phyloP scores from a whole-genome alignment of 768 basidiomycete species.

The Galerina marginata region DNA sequence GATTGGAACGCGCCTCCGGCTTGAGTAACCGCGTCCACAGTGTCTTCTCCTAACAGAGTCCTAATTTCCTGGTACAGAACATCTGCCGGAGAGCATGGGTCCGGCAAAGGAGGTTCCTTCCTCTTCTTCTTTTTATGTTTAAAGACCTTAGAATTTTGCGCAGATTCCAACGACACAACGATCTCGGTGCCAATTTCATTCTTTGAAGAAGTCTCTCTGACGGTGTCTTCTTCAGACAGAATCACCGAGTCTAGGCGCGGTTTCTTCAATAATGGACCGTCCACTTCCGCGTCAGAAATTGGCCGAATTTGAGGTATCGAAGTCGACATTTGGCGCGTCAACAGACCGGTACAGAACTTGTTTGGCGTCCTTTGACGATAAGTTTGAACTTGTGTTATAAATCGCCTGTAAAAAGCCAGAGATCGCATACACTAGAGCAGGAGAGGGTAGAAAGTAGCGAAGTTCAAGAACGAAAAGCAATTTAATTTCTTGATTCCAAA shows the following conservation, averaged over 20 bases:
- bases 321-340: constrained; percentile 21
- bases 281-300: constrained; percentile 16
- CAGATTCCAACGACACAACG: constrained; percentile 10
- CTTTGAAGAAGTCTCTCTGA: background rate
- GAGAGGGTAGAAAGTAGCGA: background rate
- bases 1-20: constrained; percentile 58
- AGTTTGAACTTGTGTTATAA: constrained; percentile 8
- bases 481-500: too few species aligned
- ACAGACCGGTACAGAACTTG: background rate
- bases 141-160: background rate
- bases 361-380: background rate
- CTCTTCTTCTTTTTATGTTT: constrained; percentile 37
- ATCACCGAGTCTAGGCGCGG: constrained; percentile 3
- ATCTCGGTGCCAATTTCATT: background rate
- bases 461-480: too few species aligned
- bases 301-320: constrained; percentile 26
- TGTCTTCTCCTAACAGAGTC: constrained; percentile 65
- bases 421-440: constrained; percentile 15
- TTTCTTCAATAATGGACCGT: constrained; percentile 23
- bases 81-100: constrained; percentile 74
- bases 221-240: background rate
- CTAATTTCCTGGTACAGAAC: constrained; percentile 77
- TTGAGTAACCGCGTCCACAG: constrained; percentile 53
- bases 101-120: constrained; percentile 51
- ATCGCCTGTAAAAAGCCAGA: constrained; percentile 15